phyloP scores from a whole-genome alignment of 306 rosid genomes.

The Purshia tridentata region DNA sequence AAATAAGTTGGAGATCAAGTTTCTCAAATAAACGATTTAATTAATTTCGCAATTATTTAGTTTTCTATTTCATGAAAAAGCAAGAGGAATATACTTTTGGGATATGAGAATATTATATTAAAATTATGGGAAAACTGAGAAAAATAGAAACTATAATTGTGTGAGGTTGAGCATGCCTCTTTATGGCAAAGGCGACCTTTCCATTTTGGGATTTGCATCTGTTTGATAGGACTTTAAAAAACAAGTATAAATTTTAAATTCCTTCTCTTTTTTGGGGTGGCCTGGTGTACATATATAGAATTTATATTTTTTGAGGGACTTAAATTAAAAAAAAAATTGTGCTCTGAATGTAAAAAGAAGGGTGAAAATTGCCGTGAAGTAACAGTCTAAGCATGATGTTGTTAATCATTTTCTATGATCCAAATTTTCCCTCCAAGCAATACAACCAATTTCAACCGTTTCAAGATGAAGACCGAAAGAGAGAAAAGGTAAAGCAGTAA shows the following conservation, averaged over 20 bases:
- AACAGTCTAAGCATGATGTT: constrained; percentile 17
- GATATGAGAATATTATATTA: too few relatives aligned
- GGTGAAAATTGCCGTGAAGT: constrained; percentile 4
- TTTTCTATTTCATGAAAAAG: too few relatives aligned
- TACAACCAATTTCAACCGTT: background rate
- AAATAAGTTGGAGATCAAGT: too few relatives aligned
- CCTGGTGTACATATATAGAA: background rate
- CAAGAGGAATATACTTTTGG: too few relatives aligned
- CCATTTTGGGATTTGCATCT: constrained; percentile 8
- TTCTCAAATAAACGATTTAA: too few relatives aligned
- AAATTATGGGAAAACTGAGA: background rate
- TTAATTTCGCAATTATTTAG: too few relatives aligned
- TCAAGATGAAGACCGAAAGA: background rate
- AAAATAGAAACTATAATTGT: background rate
- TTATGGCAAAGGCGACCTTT: background rate
- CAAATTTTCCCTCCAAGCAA: constrained; percentile 8
- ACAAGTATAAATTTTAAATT: background rate
- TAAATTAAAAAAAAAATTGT: background rate
- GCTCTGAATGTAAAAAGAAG: background rate
- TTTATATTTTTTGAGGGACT: background rate
- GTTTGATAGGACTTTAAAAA: too few relatives aligned
- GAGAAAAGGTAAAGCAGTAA: background rate
- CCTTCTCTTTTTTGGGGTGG: background rate
- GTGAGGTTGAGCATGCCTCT: too few relatives aligned
- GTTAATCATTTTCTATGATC: constrained; percentile 17